Evolutionary conservation across 208 protist genomes (phyloP).

Genomic region (Kentomonas sorsogonicus): DNA sequence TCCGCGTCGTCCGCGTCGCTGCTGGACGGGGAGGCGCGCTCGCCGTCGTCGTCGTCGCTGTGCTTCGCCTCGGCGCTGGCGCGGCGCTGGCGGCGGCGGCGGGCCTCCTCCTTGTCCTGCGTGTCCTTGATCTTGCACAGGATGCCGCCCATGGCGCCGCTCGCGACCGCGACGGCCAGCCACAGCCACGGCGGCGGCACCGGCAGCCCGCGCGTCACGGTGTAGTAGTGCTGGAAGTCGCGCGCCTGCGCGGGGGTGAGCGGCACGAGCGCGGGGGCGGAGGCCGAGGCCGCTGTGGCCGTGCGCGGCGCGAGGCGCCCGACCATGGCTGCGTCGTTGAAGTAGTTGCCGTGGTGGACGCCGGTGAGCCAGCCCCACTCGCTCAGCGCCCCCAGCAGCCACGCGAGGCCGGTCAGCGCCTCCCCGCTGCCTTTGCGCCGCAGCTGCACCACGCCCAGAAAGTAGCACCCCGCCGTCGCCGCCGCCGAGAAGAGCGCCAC

Average conservation of each 20-base stretch:
- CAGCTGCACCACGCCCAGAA: slow-evolving; percentile 31
- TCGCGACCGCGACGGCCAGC: slow-evolving; percentile 63
- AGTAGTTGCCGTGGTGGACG: slow-evolving; percentile 2
- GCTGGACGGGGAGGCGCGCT: neutral
- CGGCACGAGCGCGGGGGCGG: neutral
- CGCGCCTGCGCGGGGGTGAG: neutral
- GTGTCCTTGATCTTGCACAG: slow-evolving; percentile 82
- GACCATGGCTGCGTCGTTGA: slow-evolving; percentile 11
- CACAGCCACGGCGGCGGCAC: slow-evolving; percentile 38
- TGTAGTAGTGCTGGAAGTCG: too few species aligned
- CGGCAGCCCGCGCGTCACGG: slow-evolving; percentile 1
- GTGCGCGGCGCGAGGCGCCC: slow-evolving; percentile 8
- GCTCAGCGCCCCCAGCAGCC: slow-evolving; percentile 61
- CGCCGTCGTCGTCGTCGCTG: neutral
- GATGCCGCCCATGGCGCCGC: slow-evolving; percentile 66
- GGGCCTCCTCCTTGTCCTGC: slow-evolving; percentile 50
- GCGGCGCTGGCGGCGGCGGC: slow-evolving; percentile 19
- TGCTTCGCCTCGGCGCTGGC: neutral
- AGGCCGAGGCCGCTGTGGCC: neutral
- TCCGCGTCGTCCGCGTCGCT: too few species aligned
- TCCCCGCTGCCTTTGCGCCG: slow-evolving; percentile 51
- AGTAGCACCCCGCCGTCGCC: slow-evolving; percentile 38
- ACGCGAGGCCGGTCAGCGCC: slow-evolving; percentile 61
- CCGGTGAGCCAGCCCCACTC: slow-evolving; percentile 47
- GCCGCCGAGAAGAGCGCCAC: slow-evolving; percentile 36